phyloP scores from a whole-genome alignment of 2,329 filamentous ascomycete genomes.

The Botrytis hyacinthi region DNA sequence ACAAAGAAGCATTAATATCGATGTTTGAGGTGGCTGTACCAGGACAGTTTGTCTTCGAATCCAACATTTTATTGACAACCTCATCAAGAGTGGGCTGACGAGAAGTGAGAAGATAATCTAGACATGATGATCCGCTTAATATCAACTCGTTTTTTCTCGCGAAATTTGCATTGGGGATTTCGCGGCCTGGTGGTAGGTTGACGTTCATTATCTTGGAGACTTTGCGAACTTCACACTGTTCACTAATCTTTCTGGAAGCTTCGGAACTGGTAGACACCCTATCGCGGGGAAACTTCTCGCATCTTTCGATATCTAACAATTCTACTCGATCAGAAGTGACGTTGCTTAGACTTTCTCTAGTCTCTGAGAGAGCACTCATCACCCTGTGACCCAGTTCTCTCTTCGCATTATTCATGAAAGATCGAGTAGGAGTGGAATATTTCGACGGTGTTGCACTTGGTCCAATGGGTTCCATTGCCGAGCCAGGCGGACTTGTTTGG shows the following conservation, averaged over 20 bases:
- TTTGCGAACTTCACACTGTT: background rate
- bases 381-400: constrained; percentile 5
- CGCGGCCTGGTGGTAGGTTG: constrained; percentile 21
- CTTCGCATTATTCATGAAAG: constrained; percentile 12
- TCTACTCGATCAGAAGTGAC: background rate
- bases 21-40: constrained; percentile 5
- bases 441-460: background rate
- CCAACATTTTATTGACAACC: background rate
- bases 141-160: constrained; percentile 45
- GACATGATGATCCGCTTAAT: constrained; percentile 33
- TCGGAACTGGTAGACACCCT: background rate
- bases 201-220: constrained; percentile 10
- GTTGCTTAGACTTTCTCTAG: background rate
- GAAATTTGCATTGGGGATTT: constrained; percentile 47
- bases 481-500: background rate
- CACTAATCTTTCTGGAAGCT: background rate
- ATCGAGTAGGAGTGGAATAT: constrained; percentile 13
- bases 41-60: background rate
- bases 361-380: constrained; percentile 19
- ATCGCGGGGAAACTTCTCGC: background rate
- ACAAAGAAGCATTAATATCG: background rate
- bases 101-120: constrained; percentile 17
- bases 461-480: background rate
- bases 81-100: constrained; percentile 18
- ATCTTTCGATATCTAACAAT: background rate